Evolutionary conservation across 495 filamentous ascomycete genomes (phyloP).

Genomic region (Annulohypoxylon maeteangense): DNA sequence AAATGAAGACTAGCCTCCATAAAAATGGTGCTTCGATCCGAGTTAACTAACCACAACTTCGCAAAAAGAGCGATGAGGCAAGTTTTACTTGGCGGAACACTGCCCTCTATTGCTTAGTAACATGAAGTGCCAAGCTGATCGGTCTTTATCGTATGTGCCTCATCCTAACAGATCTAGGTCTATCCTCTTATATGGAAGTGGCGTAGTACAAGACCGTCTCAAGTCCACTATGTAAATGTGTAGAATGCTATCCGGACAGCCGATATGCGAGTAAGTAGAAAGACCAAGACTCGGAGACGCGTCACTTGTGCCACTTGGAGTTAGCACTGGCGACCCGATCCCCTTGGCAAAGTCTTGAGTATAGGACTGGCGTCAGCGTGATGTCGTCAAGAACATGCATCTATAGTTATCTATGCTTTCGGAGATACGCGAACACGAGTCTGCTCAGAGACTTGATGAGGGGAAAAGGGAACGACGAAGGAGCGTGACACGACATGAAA

Average conservation of each 20-base stretch:
- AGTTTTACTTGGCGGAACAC: neutral
- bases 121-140: neutral
- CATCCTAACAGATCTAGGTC: neutral
- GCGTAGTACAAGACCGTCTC: conserved; percentile 6
- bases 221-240: neutral
- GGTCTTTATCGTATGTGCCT: conserved; percentile 7
- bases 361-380: conserved; percentile 9
- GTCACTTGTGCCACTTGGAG: conserved; percentile 24
- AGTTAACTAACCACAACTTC: neutral
- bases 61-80: neutral
- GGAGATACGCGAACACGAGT: conserved; percentile 4
- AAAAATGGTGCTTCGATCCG: conserved; percentile 1
- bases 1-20: conserved; percentile 2
- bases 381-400: neutral
- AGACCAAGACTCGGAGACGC: conserved; percentile 17
- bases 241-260: neutral
- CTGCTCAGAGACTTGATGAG: no score
- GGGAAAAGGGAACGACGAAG: neutral
- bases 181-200: conserved; percentile 8
- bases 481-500: neutral
- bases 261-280: neutral
- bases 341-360: conserved; percentile 33
- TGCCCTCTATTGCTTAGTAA: neutral
- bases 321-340: neutral
- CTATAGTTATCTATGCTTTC: neutral